A percentile compares a stretch with the other conserved stretches of the same genome.
Evolutionary conservation across 192 early-diverging fungal species (phyloP).

Genomic region (Backusella macrospora): DNA sequence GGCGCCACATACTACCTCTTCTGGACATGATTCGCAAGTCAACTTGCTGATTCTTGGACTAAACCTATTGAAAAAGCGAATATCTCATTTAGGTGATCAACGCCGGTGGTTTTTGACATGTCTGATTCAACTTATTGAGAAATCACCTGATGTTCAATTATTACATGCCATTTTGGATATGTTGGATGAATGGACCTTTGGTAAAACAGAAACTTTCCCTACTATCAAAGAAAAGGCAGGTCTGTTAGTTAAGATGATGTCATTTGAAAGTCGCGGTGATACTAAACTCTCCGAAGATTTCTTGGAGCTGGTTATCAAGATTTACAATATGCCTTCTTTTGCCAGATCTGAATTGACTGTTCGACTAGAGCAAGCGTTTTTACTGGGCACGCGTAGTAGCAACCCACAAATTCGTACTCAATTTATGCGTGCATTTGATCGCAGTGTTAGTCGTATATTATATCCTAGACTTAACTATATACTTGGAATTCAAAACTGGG

Average conservation of each 20-base stretch:
- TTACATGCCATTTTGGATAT: conserved; percentile 79
- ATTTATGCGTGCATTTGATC: conserved; percentile 83
- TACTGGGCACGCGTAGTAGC: conserved; percentile 82
- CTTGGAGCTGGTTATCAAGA: conserved; percentile 86
- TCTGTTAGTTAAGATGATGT: conserved; percentile 91
- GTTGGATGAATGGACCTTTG: conserved; percentile 86
- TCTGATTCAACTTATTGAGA: conserved; percentile 84
- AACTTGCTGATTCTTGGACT: conserved; percentile 58
- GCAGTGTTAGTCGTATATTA: conserved; percentile 72
- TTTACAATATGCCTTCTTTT: conserved; percentile 85
- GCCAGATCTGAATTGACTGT: conserved; percentile 91
- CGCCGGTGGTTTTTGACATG: conserved; percentile 83
- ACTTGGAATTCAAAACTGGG: conserved; percentile 95
- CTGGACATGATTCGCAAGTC: conserved; percentile 51
- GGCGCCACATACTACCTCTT: conserved; percentile 36
- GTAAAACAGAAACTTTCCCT: conserved; percentile 84
- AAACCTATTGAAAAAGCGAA: conserved; percentile 57
- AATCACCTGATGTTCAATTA: conserved; percentile 75
- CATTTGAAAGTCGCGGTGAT: conserved; percentile 73
- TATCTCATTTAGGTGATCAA: conserved; percentile 80
- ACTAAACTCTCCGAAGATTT: conserved; percentile 79
- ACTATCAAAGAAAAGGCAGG: conserved; percentile 96
- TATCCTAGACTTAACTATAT: conserved; percentile 84
- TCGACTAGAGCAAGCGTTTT: conserved; percentile 91
- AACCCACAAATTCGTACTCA: conserved; percentile 79